Conservation (phyloP, 2,329 filamentous ascomycete species). For the Orbilia brochopaga region DNA sequence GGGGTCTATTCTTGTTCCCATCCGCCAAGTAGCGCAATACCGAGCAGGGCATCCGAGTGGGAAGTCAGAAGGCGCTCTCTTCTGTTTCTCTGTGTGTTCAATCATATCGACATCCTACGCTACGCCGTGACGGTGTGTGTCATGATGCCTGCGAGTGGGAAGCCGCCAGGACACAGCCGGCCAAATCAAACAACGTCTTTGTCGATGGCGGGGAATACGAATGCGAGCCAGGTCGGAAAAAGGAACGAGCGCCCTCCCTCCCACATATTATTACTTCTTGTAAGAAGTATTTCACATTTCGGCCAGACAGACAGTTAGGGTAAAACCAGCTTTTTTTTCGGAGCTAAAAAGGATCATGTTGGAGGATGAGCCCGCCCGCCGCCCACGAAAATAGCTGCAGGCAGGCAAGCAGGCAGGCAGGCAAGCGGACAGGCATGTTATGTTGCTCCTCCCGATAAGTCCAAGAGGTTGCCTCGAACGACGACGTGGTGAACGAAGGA, state of each 20-base stretch:
- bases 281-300: too few relatives aligned
- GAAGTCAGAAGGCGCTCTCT: constrained; percentile 30
- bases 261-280: constrained; percentile 35
- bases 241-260: constrained; percentile 17
- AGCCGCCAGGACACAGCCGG: constrained; percentile 33
- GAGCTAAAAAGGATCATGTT: constrained; percentile 31
- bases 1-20: constrained; percentile 6
- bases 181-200: constrained; percentile 48
- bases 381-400: not conserved
- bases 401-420: not conserved
- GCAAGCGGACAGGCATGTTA: constrained; percentile 40
- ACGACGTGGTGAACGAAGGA: not conserved
- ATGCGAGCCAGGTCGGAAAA: constrained; percentile 30
- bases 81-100: not conserved
- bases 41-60: constrained; percentile 36
- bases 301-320: constrained; percentile 22
- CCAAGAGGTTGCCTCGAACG: constrained; percentile 33
- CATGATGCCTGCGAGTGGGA: constrained; percentile 51
- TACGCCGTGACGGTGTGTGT: constrained; percentile 31
- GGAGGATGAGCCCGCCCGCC: constrained; percentile 1
- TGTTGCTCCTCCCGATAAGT: constrained; percentile 41
- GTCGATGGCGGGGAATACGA: constrained; percentile 50
- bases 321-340: constrained; percentile 27
- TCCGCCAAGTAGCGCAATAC: constrained; percentile 50
- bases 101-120: too few relatives aligned